Evolutionary conservation across 2,329 filamentous ascomycete species (phyloP).

Genomic region (Alternaria sp.): DNA sequence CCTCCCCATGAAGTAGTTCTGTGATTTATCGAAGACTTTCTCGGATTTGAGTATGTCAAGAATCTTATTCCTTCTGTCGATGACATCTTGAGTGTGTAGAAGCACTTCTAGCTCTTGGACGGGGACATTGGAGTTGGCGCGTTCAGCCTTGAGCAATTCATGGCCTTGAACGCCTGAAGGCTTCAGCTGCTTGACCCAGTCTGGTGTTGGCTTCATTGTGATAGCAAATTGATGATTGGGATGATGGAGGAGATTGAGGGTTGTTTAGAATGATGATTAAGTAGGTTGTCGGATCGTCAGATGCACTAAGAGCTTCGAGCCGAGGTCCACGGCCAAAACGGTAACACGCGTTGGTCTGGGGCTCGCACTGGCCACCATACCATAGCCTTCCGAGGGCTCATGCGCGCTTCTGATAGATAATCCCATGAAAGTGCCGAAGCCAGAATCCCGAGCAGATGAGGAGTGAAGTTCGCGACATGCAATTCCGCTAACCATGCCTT

Average conservation of each 20-base stretch:
- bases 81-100: slow-evolving; percentile 71
- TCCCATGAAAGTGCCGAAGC: slow-evolving; percentile 1
- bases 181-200: slow-evolving; percentile 73
- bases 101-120: slow-evolving; percentile 73
- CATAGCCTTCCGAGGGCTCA: not conserved
- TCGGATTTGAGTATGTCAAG: slow-evolving; percentile 72
- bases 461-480: not conserved
- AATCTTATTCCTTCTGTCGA: slow-evolving; percentile 68
- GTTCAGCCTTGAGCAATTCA: slow-evolving; percentile 73
- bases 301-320: slow-evolving; percentile 10
- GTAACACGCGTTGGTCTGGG: not conserved
- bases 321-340: slow-evolving; percentile 24
- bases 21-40: slow-evolving; percentile 78
- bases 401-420: slow-evolving; percentile 8
- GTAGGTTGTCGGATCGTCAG: slow-evolving; percentile 12
- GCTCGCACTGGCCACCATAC: not conserved
- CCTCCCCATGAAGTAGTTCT: slow-evolving; percentile 77
- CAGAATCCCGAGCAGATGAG: not conserved
- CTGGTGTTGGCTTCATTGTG: slow-evolving; percentile 57
- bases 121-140: slow-evolving; percentile 71
- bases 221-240: slow-evolving; percentile 4
- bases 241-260: slow-evolving; percentile 16
- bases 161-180: slow-evolving; percentile 72
- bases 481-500: not conserved
- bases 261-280: slow-evolving; percentile 16